Evolutionary conservation across 1,284 basidiomycete species (phyloP).

Genomic region (Malassezia yamatoensis): DNA sequence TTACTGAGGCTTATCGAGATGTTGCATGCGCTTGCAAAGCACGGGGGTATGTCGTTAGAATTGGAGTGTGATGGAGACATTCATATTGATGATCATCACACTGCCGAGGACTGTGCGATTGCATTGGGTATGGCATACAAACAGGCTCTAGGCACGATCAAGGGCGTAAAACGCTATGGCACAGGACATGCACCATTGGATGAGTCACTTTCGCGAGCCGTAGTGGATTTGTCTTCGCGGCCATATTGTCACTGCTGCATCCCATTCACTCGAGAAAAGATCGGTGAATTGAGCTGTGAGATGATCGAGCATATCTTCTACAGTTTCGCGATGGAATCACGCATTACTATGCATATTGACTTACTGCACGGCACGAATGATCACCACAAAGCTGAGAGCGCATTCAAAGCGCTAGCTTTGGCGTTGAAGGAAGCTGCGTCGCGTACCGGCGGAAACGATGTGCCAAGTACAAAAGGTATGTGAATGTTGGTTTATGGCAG

Average conservation of each 20-base stretch:
- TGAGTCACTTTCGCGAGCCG: slow-evolving; percentile 76
- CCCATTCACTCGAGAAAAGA: slow-evolving; percentile 70
- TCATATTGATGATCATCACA: slow-evolving; percentile 98
- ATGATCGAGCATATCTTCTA: slow-evolving; percentile 95
- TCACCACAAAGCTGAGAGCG: slow-evolving; percentile 94
- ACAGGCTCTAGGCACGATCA: slow-evolving; percentile 81
- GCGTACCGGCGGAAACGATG: slow-evolving; percentile 75
- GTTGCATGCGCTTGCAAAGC: slow-evolving; percentile 48
- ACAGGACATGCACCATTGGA: slow-evolving; percentile 94
- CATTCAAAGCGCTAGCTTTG: slow-evolving; percentile 92
- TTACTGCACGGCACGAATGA: slow-evolving; percentile 90
- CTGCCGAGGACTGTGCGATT: slow-evolving; percentile 86
- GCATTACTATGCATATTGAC: slow-evolving; percentile 85
- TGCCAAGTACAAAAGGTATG: slow-evolving; percentile 87
- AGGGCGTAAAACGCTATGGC: slow-evolving; percentile 88
- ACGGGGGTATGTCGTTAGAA: slow-evolving; percentile 57
- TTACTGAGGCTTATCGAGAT: slow-evolving; percentile 34
- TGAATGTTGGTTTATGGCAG: neutral
- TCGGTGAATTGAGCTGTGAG: slow-evolving; percentile 74
- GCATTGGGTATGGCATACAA: slow-evolving; percentile 91
- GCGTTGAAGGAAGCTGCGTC: slow-evolving; percentile 89
- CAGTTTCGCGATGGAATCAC: slow-evolving; percentile 81
- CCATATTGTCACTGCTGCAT: slow-evolving; percentile 90
- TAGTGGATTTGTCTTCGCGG: slow-evolving; percentile 94
- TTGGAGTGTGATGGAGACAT: slow-evolving; percentile 89